Evolutionary conservation across 2,329 filamentous ascomycete species (phyloP).

Genomic region (Xylaria sp.): DNA sequence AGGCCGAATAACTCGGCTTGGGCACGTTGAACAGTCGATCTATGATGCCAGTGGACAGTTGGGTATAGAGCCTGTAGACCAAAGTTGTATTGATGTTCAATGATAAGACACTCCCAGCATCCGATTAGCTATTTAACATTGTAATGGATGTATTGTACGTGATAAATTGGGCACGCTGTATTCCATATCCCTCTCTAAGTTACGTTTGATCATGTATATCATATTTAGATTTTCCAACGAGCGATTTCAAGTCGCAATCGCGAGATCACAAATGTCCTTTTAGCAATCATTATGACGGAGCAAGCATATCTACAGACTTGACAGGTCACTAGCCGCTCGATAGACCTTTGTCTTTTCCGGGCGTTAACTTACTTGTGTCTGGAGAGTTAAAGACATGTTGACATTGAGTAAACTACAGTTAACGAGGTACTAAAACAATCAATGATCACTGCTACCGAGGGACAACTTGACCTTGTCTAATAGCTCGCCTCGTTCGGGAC

Average conservation of each 20-base stretch:
- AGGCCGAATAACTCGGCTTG: slow-evolving; percentile 43
- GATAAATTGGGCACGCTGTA: neutral
- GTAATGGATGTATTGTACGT: slow-evolving; percentile 9
- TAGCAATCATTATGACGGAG: slow-evolving; percentile 6
- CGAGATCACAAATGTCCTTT: neutral
- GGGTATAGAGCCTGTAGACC: neutral
- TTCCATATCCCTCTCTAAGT: neutral
- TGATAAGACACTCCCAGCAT: slow-evolving; percentile 6
- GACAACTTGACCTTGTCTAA: too few species aligned
- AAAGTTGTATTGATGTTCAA: neutral
- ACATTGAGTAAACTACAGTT: slow-evolving; percentile 58
- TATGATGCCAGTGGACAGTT: slow-evolving; percentile 48
- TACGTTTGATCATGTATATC: neutral
- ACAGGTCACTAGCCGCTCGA: slow-evolving; percentile 40
- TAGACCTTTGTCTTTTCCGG: slow-evolving; percentile 56
- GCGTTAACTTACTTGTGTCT: slow-evolving; percentile 57
- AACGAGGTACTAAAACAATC: slow-evolving; percentile 17
- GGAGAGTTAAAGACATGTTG: slow-evolving; percentile 58
- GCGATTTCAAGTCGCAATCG: neutral
- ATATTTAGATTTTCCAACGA: neutral
- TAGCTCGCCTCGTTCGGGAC: too few species aligned
- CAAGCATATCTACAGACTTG: slow-evolving; percentile 8
- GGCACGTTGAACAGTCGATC: slow-evolving; percentile 58
- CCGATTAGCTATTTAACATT: neutral
- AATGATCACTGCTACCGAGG: too few species aligned